Evolutionary conservation across 148 eudicot genomes (phyloP), one percentile per base, ranked within the genome.

Genomic region (Polygonum aviculare): DNA sequence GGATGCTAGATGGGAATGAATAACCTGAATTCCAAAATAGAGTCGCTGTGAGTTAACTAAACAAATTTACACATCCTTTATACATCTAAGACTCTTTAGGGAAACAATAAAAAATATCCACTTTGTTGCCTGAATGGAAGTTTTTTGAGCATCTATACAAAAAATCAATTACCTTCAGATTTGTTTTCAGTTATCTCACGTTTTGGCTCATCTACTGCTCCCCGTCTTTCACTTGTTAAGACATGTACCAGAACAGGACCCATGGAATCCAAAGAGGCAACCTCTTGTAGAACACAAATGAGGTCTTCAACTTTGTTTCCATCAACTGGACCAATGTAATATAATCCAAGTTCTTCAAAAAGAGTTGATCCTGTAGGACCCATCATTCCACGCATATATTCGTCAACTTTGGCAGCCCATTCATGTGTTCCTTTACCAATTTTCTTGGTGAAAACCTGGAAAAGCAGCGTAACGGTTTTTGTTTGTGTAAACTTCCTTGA

Each of bases 371-470:
- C 98, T 75, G 88, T 81, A 48, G 97, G 98, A 67, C 97, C 98
- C 45, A 93, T 73, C 97, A 94, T 87, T 77, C 98, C 98, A 79
- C 97, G 97, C 35, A 81, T 85, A 82, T 90, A 94, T 77, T 94
- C 97, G 75, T 94, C 98, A 67, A 94, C 87, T 83, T 94, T 94
- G 78, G 98, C 98, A 50, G 98, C 94, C 98, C 98, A 91, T 79
- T 94, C 93, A 74, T 94, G 78, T 84, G 84, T 85, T 18, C 93
- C 97, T 74, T 84, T 82, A 44, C 98, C 93, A 35, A 94, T 54
- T 87, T 80, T 88, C 84, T 91, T 94, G 33, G 94, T 87, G 77
- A 94, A 75, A 75, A 78, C 90, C 98, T 94, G 83, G 40, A 80
- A 81, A 81, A 31, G 55, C 40, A 50, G 31, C 41, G 60, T 19